A percentile compares a stretch with the other conserved stretches of the same genome.
phyloP scores from a whole-genome alignment of 2,329 filamentous ascomycete species.

The Cladosporium sp. region DNA sequence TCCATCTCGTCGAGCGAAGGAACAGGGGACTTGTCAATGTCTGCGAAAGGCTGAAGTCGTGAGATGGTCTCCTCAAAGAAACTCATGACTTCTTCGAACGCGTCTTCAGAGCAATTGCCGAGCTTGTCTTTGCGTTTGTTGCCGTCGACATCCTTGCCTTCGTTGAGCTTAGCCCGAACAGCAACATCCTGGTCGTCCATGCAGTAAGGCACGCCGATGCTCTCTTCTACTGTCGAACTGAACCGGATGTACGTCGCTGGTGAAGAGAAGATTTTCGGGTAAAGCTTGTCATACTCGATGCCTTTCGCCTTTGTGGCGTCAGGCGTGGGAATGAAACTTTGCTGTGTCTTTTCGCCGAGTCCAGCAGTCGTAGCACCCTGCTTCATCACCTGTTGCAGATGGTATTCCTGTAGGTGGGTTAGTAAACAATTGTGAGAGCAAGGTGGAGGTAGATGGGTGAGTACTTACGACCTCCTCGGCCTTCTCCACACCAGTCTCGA shows the following conservation, averaged over 20 bases:
- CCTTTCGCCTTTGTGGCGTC: constrained; percentile 60
- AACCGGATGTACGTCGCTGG: constrained; percentile 95
- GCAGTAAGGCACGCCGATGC: constrained; percentile 85
- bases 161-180: constrained; percentile 82
- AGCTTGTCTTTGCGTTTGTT: constrained; percentile 38
- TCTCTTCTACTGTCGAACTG: constrained; percentile 97
- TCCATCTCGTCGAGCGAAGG: constrained; percentile 60
- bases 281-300: constrained; percentile 86
- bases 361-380: constrained; percentile 53
- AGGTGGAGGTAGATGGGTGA: constrained; percentile 24
- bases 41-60: constrained; percentile 81
- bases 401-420: constrained; percentile 67
- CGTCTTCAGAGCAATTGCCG: constrained; percentile 76
- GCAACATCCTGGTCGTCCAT: constrained; percentile 89
- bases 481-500: constrained; percentile 95
- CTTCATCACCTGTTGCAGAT: constrained; percentile 79
- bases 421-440: constrained; percentile 17
- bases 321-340: constrained; percentile 67
- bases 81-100: constrained; percentile 92
- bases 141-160: constrained; percentile 60
- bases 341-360: constrained; percentile 58
- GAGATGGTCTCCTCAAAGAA: constrained; percentile 88
- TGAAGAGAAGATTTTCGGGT: constrained; percentile 75
- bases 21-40: constrained; percentile 84
- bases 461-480: constrained; percentile 91